Base-by-base conservation (phyloP, 176 grass and related monocot species). In the maize (Zea mays) region DNA sequence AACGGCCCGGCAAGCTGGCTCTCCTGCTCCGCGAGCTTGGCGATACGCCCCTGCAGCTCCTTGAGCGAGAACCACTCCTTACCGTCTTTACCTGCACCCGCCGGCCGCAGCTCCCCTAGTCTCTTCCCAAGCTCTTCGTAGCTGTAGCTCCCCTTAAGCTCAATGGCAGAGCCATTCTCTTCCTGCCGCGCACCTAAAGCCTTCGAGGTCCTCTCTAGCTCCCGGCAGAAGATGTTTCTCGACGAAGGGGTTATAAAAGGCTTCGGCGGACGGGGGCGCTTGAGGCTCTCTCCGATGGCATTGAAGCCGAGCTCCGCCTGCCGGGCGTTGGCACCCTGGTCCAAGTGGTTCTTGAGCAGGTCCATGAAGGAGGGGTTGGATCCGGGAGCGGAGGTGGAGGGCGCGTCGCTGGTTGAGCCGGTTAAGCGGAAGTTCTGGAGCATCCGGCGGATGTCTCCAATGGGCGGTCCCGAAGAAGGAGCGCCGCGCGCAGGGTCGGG, bases 21-120 rank as follows among this genome's bases (percentile, higher is more conserved):
- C 10, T 81, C 56, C 72, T 84, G 45, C 82, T 87, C 66, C 8
- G 48, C 68, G 9, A 99, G 81, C 83, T 92, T 95, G 11, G 56
- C 81, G 2, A 99, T 90, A 72, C 96, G 86, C 6, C 83, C 85
- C 20, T 87, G 93, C 61, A 99, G 70, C 71, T 99, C 96, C 50
- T 55, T 65, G 56, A 99, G 81, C 44, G 90, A 90, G 81, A 99
- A 92, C 80, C 81, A 74, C 17, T 86, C 77, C 40, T 85, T 87
- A 3, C 83, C 79, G 15, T 86, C 89, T 72, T 92, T 95, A 12
- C 52, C 85, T 4, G 58, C 67, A 6, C 43, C 86, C 0, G 81
- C 74, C 7, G 92, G 92, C 67, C 96, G 82, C 78, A 95, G 83
- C 34, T 75, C 67, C 33, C 39, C 55, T 10, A 99, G 87, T 71